Evolutionary conservation across 305 asterid species (phyloP).

Genomic region (Fraxinus ornus): DNA sequence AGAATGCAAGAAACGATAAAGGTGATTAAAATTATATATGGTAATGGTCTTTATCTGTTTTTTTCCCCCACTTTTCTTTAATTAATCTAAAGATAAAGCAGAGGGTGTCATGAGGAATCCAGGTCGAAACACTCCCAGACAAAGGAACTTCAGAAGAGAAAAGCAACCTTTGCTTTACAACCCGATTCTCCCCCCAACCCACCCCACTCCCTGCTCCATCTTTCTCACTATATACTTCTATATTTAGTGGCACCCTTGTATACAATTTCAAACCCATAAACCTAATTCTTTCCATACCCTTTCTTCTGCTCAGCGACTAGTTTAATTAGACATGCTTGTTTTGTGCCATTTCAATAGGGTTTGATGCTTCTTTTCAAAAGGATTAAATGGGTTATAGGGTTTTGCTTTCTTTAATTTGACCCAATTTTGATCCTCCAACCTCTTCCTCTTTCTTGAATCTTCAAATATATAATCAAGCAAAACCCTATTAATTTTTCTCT

Average conservation of each 20-base stretch:
- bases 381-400: conserved; percentile 6
- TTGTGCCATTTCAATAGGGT: conserved; percentile 27
- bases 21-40: not conserved
- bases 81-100: conserved; percentile 6
- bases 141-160: conserved; percentile 53
- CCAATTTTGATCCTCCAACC: conserved; percentile 54
- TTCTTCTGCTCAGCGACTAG: conserved; percentile 30
- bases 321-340: conserved; percentile 31
- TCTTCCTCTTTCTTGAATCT: conserved; percentile 14
- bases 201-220: not conserved
- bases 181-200: not conserved
- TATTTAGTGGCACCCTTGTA: conserved; percentile 48
- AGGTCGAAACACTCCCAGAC: conserved; percentile 55
- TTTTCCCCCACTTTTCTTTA: not conserved
- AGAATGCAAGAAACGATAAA: not conserved
- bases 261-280: conserved; percentile 34
- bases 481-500: not conserved
- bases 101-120: conserved; percentile 37
- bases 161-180: conserved; percentile 59
- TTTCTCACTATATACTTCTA: conserved; percentile 31
- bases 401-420: conserved; percentile 26
- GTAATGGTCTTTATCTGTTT: not conserved
- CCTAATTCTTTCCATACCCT: conserved; percentile 12
- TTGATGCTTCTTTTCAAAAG: not conserved
- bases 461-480: not conserved